Percentiles rank a stretch among this genome's conserved stretches.
phyloP scores from a whole-genome alignment of 345 rosid species.

The Reutealis trisperma region DNA sequence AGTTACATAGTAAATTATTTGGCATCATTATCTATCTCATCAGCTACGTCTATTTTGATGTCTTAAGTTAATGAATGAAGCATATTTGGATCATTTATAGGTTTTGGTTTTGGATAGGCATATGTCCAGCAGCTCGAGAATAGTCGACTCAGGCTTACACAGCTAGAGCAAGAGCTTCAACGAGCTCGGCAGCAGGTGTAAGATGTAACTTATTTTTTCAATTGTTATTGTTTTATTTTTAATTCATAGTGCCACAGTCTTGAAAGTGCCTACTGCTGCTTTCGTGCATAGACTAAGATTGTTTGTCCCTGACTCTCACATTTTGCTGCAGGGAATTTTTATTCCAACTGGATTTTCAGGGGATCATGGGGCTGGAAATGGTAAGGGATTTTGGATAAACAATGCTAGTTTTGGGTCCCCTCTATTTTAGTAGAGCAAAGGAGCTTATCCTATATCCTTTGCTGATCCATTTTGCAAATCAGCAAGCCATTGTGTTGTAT shows the following conservation, averaged over 20 bases:
- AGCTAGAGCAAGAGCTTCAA: conserved; percentile 86
- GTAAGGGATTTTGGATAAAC: conserved; percentile 33
- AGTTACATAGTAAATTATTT: neutral
- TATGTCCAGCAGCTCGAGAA: conserved; percentile 93
- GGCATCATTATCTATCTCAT: conserved; percentile 1
- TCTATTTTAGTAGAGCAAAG: too few relatives aligned
- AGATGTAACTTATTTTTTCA: neutral
- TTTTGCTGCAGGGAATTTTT: conserved; percentile 50
- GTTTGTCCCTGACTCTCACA: neutral
- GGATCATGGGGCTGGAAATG: conserved; percentile 57
- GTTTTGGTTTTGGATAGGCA: conserved; percentile 69
- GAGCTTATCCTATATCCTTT: neutral
- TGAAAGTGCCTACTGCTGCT: neutral
- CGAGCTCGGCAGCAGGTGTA: conserved; percentile 74
- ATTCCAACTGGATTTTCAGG: conserved; percentile 47
- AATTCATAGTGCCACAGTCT: neutral
- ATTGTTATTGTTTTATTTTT: neutral
- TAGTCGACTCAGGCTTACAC: conserved; percentile 63
- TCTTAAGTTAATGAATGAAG: conserved; percentile 23
- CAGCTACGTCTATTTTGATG: neutral
- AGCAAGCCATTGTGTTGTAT: neutral
- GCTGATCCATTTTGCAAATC: neutral
- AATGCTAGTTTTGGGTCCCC: neutral
- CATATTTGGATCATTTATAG: conserved; percentile 46
- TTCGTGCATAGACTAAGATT: neutral